Evolutionary conservation across 2,329 filamentous ascomycete species (phyloP).

Genomic region (Pestalotiopsis sp.): DNA sequence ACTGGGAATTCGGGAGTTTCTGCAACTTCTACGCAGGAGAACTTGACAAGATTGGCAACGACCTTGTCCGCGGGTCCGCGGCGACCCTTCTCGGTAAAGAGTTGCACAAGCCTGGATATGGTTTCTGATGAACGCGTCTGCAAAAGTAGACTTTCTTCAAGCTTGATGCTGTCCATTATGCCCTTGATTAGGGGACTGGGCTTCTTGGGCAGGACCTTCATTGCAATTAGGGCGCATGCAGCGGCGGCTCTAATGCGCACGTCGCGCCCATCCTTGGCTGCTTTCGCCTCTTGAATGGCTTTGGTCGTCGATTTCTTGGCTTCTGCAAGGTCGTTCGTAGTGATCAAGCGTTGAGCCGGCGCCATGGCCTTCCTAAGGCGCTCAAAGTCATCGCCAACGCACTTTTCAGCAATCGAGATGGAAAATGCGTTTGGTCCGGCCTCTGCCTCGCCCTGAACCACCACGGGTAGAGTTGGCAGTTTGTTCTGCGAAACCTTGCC

Average conservation of each 20-base stretch:
- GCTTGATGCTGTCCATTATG: constrained; percentile 98
- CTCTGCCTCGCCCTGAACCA: constrained; percentile 91
- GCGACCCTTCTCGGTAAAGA: constrained; percentile 80
- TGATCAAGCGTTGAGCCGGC: constrained; percentile 83
- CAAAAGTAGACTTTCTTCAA: constrained; percentile 86
- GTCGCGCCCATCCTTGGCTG: constrained; percentile 80
- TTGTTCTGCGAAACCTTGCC: constrained; percentile 77
- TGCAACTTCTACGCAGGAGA: constrained; percentile 95
- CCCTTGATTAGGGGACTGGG: constrained; percentile 90
- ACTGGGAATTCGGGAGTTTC: constrained; percentile 94
- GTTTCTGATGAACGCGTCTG: constrained; percentile 85
- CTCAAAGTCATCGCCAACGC: constrained; percentile 83
- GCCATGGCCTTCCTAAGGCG: constrained; percentile 86
- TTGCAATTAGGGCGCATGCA: constrained; percentile 85
- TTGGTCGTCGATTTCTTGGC: constrained; percentile 69
- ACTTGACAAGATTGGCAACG: constrained; percentile 93
- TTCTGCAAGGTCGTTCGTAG: constrained; percentile 76
- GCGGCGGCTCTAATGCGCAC: constrained; percentile 83
- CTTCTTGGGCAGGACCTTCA: constrained; percentile 88
- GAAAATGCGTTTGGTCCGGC: constrained; percentile 94
- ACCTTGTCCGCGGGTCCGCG: constrained; percentile 92
- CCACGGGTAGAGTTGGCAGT: constrained; percentile 80
- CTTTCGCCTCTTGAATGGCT: constrained; percentile 78
- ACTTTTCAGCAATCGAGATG: constrained; percentile 82
- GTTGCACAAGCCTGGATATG: constrained; percentile 81